Conservation (phyloP, 78 protist species). For the Pigoraptor vietnamica region DNA sequence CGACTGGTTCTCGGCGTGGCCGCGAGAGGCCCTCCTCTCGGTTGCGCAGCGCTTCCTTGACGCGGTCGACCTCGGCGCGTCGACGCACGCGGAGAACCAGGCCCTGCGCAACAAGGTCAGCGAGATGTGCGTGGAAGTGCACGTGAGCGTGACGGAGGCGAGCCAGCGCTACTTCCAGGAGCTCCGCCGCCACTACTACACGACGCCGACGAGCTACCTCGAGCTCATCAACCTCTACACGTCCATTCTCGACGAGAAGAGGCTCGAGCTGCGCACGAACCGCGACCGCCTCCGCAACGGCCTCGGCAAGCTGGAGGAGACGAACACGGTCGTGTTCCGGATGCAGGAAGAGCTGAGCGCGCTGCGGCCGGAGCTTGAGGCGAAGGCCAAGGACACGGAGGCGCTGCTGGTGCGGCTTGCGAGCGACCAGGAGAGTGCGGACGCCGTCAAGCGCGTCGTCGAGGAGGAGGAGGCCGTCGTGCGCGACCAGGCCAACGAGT, state of each 20-base stretch:
- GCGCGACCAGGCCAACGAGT: conserved; percentile 24
- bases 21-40: conserved; percentile 72
- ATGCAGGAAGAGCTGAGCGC: conserved; percentile 31
- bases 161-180: conserved; percentile 25
- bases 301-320: conserved; percentile 51
- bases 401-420: conserved; percentile 1
- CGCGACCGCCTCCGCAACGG: conserved; percentile 26
- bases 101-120: background rate
- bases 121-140: conserved; percentile 49
- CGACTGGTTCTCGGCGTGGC: conserved; percentile 89
- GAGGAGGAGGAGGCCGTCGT: conserved; percentile 33
- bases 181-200: conserved; percentile 51
- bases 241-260: conserved; percentile 31
- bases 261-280: background rate
- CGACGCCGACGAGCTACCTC: conserved; percentile 69
- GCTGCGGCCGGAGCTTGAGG: conserved; percentile 44
- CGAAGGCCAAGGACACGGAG: conserved; percentile 3
- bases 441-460: background rate
- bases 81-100: background rate
- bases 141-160: conserved; percentile 20
- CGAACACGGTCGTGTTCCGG: conserved; percentile 18
- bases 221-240: conserved; percentile 50
- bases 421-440: background rate
- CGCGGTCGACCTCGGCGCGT: background rate
- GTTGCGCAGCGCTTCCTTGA: conserved; percentile 51